Percentiles rank a stretch among this genome's conserved stretches.
These are phyloP conservation scores for Powellomyces hirtus DNA, from an alignment of 192 early-diverging fungal genomes.

Conservation along the genomic window DNA sequence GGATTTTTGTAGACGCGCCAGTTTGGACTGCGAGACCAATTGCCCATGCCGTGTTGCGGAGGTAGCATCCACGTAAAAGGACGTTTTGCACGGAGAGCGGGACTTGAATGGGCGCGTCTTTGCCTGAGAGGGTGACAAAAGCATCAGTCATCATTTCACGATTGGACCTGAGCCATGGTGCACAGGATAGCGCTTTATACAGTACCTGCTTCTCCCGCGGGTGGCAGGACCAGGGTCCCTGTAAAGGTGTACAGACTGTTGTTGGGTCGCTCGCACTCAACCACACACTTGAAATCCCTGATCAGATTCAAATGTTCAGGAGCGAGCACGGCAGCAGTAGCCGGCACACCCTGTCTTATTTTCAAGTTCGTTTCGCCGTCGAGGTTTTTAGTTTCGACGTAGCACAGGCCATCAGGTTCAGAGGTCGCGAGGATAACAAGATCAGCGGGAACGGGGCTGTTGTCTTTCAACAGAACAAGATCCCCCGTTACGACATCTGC, in stretches of 20 bases:
- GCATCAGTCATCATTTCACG: background rate
- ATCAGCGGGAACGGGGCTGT: conserved; percentile 91
- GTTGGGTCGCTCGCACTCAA: conserved; percentile 85
- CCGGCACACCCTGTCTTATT: conserved; percentile 65
- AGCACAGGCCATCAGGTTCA: conserved; percentile 81
- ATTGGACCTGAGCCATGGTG: background rate
- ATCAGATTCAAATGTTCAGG: conserved; percentile 52
- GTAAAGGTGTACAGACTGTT: conserved; percentile 87
- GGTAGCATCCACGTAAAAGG: conserved; percentile 82
- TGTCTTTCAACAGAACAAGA: conserved; percentile 74
- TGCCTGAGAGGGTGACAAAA: background rate
- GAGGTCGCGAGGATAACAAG: conserved; percentile 81
- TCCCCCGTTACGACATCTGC: conserved; percentile 85
- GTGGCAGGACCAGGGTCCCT: conserved; percentile 53
- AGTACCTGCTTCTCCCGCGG: background rate
- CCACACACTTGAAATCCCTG: conserved; percentile 53
- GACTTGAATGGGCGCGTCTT: conserved; percentile 11
- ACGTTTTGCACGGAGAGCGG: conserved; percentile 81
- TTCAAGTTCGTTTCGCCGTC: conserved; percentile 99
- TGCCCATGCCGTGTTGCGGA: conserved; percentile 90
- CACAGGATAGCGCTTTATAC: background rate
- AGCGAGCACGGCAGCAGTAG: conserved; percentile 57
- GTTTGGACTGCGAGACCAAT: conserved; percentile 82
- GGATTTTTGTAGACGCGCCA: conserved; percentile 88
- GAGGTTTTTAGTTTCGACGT: conserved; percentile 97